A percentile compares a stretch with the other conserved stretches of the same genome.
Evolutionary conservation across 352 stramenopile species (phyloP).

Genomic region (Globisporangium polare): DNA sequence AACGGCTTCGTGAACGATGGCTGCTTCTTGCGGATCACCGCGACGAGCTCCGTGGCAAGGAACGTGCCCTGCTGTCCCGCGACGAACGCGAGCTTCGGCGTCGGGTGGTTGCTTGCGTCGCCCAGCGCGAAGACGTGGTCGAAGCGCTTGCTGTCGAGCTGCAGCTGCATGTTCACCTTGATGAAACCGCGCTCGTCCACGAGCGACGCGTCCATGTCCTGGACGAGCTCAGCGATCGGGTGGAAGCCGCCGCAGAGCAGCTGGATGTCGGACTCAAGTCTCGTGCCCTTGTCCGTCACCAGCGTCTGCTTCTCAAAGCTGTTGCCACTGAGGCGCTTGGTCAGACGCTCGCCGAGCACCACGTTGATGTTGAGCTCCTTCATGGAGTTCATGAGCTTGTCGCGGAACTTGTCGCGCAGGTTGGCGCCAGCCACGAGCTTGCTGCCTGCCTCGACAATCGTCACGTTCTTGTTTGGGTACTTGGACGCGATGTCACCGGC

Average conservation of each 20-base stretch:
- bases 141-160: not conserved
- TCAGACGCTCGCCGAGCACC: slow-evolving; percentile 45
- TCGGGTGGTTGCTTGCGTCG: not conserved
- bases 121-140: not conserved
- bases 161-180: not conserved
- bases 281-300: slow-evolving; percentile 37
- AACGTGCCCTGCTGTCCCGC: not conserved
- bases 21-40: not conserved
- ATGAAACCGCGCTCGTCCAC: not conserved
- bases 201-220: not conserved
- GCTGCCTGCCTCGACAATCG: slow-evolving; percentile 26
- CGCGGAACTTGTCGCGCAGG: slow-evolving; percentile 18
- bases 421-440: slow-evolving; percentile 27
- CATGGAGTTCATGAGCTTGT: slow-evolving; percentile 37
- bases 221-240: not conserved
- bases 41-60: not conserved
- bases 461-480: slow-evolving; percentile 43
- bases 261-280: slow-evolving; percentile 30
- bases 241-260: not conserved
- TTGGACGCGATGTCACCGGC: slow-evolving; percentile 38
- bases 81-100: not conserved
- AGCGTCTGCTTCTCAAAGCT: slow-evolving; percentile 28
- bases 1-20: not conserved
- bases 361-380: slow-evolving; percentile 39
- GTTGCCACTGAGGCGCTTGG: slow-evolving; percentile 27